Evolutionary conservation across 2,329 filamentous ascomycete species (phyloP).

Genomic region (Alternaria ventricosa): DNA sequence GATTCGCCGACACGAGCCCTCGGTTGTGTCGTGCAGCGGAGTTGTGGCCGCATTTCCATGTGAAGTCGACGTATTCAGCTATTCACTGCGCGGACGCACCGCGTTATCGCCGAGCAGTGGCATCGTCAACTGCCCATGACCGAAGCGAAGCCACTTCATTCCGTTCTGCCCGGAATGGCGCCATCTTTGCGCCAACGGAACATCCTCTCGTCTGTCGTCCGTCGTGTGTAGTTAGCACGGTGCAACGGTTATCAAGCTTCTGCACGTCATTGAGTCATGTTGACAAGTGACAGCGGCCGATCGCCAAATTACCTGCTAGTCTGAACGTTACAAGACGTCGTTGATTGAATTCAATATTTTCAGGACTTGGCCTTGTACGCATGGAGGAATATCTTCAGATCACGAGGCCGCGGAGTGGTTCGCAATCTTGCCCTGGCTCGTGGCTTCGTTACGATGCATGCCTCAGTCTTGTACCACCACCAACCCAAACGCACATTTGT

Average conservation of each 20-base stretch:
- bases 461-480: slow-evolving; percentile 22
- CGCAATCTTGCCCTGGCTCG: slow-evolving; percentile 12
- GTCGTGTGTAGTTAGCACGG: background rate
- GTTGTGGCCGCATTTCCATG: slow-evolving; percentile 10
- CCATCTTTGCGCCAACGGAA: background rate
- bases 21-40: slow-evolving; percentile 11
- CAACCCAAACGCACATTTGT: slow-evolving; percentile 27
- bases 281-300: slow-evolving; percentile 30
- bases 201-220: background rate
- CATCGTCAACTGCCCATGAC: slow-evolving; percentile 1
- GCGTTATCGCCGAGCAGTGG: slow-evolving; percentile 10
- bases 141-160: slow-evolving; percentile 4
- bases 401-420: background rate
- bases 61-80: slow-evolving; percentile 5
- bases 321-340: background rate
- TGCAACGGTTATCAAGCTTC: slow-evolving; percentile 1
- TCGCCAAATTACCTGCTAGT: background rate
- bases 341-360: background rate
- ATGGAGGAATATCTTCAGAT: background rate
- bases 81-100: slow-evolving; percentile 10
- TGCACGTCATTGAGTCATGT: slow-evolving; percentile 20
- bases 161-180: background rate
- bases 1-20: slow-evolving; percentile 26
- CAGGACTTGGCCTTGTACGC: background rate
- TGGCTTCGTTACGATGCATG: slow-evolving; percentile 15